Conservation (phyloP, 78 protist species). For the Protostelium mycophagum region DNA sequence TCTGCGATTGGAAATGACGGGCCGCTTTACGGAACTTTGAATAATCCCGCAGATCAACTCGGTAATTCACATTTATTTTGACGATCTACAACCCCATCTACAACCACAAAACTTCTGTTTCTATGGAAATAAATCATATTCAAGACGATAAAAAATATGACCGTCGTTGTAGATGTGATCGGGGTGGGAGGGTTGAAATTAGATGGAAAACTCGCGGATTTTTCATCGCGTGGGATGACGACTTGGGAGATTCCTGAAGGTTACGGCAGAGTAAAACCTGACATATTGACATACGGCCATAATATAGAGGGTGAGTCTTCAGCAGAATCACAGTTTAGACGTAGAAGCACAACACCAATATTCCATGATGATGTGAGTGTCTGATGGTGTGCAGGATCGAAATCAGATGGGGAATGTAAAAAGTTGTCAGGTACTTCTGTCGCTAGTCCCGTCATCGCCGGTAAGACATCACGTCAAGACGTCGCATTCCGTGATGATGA, state of each 20-base stretch:
- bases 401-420: slow-evolving; percentile 30
- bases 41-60: slow-evolving; percentile 92
- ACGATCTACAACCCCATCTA: too few relatives aligned
- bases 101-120: too few relatives aligned
- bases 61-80: too few relatives aligned
- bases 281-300: slow-evolving; percentile 75
- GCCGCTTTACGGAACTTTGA: slow-evolving; percentile 91
- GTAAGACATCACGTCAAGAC: too few relatives aligned
- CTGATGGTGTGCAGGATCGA: slow-evolving; percentile 6
- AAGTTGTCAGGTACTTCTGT: slow-evolving; percentile 86
- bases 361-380: not conserved
- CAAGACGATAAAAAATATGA: not conserved
- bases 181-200: slow-evolving; percentile 92
- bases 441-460: slow-evolving; percentile 94
- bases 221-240: slow-evolving; percentile 88
- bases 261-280: slow-evolving; percentile 95
- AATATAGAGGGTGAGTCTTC: slow-evolving; percentile 21
- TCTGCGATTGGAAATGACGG: slow-evolving; percentile 96
- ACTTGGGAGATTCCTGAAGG: slow-evolving; percentile 92
- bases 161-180: slow-evolving; percentile 69
- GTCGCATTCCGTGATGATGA: too few relatives aligned
- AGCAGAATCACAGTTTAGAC: not conserved
- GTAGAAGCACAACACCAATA: too few relatives aligned
- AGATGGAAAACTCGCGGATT: slow-evolving; percentile 14
- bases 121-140: too few relatives aligned